Evolutionary conservation across 2,329 filamentous ascomycete genomes (phyloP).

Genomic region (Tolypocladium album): DNA sequence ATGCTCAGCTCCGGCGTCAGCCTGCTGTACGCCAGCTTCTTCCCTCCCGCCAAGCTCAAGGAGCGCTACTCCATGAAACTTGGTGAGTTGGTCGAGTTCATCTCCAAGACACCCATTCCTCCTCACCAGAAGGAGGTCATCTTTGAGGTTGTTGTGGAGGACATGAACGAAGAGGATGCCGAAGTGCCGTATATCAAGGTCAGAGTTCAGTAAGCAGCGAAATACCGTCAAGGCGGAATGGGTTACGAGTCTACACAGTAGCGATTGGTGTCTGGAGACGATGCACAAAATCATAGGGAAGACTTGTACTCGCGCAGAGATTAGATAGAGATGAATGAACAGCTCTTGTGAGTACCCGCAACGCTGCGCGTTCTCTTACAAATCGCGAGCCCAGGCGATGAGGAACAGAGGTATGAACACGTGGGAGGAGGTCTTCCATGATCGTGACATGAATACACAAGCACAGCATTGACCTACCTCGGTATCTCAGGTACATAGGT

Average conservation of each 20-base stretch:
- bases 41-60: constrained; percentile 66
- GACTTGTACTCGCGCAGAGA: background rate
- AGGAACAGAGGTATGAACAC: too few relatives aligned
- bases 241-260: constrained; percentile 5
- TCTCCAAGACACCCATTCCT: constrained; percentile 88
- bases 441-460: too few relatives aligned
- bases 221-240: background rate
- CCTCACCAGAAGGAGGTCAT: constrained; percentile 91
- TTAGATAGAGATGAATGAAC: background rate
- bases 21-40: constrained; percentile 89
- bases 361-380: background rate
- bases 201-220: constrained; percentile 41
- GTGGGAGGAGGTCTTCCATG: background rate
- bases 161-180: constrained; percentile 81
- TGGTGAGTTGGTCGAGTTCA: constrained; percentile 75
- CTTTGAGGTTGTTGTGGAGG: constrained; percentile 90
- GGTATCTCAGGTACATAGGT: too few relatives aligned
- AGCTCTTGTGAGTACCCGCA: background rate
- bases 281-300: background rate
- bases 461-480: too few relatives aligned
- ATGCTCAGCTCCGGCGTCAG: constrained; percentile 99
- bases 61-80: constrained; percentile 75
- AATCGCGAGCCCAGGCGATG: background rate
- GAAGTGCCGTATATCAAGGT: constrained; percentile 96
- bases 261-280: background rate